Evolutionary conservation across 441 rosid genomes (phyloP), one percentile per base, ranked within the genome.

Genomic region (Croton setiger): DNA sequence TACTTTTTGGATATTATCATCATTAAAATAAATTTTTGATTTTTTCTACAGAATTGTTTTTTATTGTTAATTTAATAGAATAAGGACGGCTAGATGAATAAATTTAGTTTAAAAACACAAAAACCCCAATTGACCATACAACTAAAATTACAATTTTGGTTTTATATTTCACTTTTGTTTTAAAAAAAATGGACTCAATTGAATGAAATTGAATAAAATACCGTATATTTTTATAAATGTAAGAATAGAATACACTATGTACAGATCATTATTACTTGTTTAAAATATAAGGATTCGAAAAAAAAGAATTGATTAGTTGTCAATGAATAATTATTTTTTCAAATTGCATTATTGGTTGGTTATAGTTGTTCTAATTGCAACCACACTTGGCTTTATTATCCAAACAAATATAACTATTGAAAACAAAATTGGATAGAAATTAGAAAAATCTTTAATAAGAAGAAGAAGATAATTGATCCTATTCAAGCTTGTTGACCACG

Each of bases 401-500:
- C 49, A 39, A 31, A n/a, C 1, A 53, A 43, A 48, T 3, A n/a
- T n/a, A n/a, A n/a, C n/a, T n/a, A 15, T 45, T 12, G 15, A 48
- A 12, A 48, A 48, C 4, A 47, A 48, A 48, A 48, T 17, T 48
- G 14, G 1, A 4, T 47, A 4, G 31, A 27, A 27, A 45, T 37
- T 15, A 52, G 37, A 37, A 15, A 37, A 57, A 11, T 27, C 31
- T 27, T 27, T 1, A 5, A 6, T 4, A 7, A 23, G 44, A n/a
- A n/a, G 4, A 33, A 18, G 52, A 20, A 39, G 0, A 49, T 5
- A 31, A 64, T 69, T 36, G n/a, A 63, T 48, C 45, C 3, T 56
- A 60, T 55, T 60, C 33, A 69, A 72, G 68, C 68, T 68, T 76
- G 77, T 63, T 66, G 79, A 80, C 75, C 59, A 74, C 67, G 74